Evolutionary conservation across 805 yeast species (phyloP).

Genomic region (Jamesozyma spencerorum): DNA sequence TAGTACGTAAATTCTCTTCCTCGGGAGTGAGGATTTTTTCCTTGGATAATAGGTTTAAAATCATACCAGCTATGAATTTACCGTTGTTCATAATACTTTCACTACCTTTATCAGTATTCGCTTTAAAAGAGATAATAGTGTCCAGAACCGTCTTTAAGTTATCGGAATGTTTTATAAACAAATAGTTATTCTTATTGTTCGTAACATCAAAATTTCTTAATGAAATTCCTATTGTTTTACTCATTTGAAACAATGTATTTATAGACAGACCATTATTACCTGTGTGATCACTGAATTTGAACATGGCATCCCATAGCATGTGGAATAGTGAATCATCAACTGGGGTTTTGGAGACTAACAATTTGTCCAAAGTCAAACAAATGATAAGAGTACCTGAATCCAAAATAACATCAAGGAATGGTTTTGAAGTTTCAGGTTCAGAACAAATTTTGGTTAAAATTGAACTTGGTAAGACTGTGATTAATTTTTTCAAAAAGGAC

Average conservation of each 20-base stretch:
- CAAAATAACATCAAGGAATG: constrained; percentile 8
- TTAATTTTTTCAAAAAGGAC: constrained; percentile 19
- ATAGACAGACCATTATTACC: constrained; percentile 10
- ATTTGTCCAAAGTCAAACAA: constrained; percentile 24
- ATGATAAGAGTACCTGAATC: constrained; percentile 19
- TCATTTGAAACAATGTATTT: constrained; percentile 21
- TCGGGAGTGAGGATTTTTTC: constrained; percentile 7
- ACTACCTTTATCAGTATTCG: constrained; percentile 18
- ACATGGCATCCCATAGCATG: constrained; percentile 18
- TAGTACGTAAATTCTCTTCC: constrained; percentile 8
- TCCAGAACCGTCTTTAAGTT: constrained; percentile 13
- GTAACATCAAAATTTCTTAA: constrained; percentile 11
- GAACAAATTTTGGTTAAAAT: constrained; percentile 5
- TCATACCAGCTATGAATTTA: constrained; percentile 24
- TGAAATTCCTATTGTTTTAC: constrained; percentile 26
- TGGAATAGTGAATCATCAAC: constrained; percentile 4
- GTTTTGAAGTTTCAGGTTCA: not conserved
- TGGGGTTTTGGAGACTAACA: constrained; percentile 11
- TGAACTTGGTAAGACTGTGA: constrained; percentile 24
- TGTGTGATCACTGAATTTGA: constrained; percentile 13
- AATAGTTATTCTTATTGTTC: constrained; percentile 2
- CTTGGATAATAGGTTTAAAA: constrained; percentile 9
- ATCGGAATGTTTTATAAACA: constrained; percentile 8
- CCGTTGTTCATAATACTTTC: constrained; percentile 25
- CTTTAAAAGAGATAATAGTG: constrained; percentile 10